Evolutionary conservation across 495 filamentous ascomycete genomes (phyloP).

Genomic region (Penicillium turbatum): DNA sequence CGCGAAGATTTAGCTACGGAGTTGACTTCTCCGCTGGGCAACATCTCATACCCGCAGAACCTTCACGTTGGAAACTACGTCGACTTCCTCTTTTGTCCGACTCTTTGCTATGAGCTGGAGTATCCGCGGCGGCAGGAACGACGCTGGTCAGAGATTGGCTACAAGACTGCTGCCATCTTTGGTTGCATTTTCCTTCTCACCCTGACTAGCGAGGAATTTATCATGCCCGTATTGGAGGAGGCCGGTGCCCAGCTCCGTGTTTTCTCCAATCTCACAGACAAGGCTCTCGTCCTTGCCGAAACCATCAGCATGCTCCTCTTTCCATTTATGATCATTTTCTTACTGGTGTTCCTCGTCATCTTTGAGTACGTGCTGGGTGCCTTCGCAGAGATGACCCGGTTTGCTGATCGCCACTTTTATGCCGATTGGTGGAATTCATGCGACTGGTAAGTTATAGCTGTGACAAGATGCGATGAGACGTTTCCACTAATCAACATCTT

Average conservation of each 20-base stretch:
- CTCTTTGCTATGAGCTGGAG: slow-evolving; percentile 94
- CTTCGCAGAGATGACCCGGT: slow-evolving; percentile 89
- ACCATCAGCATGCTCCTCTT: slow-evolving; percentile 92
- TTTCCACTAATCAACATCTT: neutral
- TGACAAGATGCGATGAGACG: neutral
- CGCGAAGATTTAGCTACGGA: slow-evolving; percentile 87
- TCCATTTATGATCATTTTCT: slow-evolving; percentile 94
- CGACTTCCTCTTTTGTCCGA: slow-evolving; percentile 90
- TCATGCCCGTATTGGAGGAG: slow-evolving; percentile 81
- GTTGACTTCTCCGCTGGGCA: slow-evolving; percentile 81
- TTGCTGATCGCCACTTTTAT: slow-evolving; percentile 94
- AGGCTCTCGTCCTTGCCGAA: slow-evolving; percentile 76
- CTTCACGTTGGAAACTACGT: slow-evolving; percentile 74
- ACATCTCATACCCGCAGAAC: slow-evolving; percentile 86
- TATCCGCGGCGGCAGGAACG: slow-evolving; percentile 76
- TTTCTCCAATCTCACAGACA: slow-evolving; percentile 57
- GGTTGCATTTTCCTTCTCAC: slow-evolving; percentile 95
- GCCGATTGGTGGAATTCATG: slow-evolving; percentile 87
- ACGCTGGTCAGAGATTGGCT: slow-evolving; percentile 76
- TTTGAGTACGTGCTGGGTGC: slow-evolving; percentile 96
- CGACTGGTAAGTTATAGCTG: slow-evolving; percentile 41
- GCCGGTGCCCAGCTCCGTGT: slow-evolving; percentile 62
- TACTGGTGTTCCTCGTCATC: slow-evolving; percentile 93
- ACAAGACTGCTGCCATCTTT: slow-evolving; percentile 86
- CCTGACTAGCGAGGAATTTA: slow-evolving; percentile 89